These are phyloP conservation scores for Pyricularia pennisetigena DNA, from an alignment of 2,329 filamentous ascomycete genomes.

Conservation along the genomic window DNA sequence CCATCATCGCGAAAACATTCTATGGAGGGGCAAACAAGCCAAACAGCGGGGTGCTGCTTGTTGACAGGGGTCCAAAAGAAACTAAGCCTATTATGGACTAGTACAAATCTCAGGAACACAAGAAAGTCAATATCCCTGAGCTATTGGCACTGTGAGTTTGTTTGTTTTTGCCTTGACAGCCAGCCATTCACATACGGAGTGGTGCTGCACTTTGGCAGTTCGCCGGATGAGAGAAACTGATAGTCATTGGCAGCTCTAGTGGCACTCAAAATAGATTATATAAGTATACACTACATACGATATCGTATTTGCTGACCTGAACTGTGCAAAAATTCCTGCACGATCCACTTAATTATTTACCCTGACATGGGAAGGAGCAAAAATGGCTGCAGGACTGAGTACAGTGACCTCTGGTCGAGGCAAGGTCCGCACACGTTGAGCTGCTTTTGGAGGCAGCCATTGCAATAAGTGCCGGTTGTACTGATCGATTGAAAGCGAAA, in stretches of 20 bases:
- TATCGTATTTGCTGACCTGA: neutral
- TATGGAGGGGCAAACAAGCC: conserved; percentile 3
- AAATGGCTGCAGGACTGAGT: neutral
- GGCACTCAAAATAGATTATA: too few relatives aligned
- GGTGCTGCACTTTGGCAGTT: too few relatives aligned
- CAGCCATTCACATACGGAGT: too few relatives aligned
- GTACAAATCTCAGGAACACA: neutral
- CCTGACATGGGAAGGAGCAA: neutral
- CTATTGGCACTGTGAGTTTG: neutral
- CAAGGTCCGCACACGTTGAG: neutral
- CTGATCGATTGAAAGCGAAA: too few relatives aligned
- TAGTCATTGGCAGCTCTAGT: too few relatives aligned
- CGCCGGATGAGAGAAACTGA: too few relatives aligned
- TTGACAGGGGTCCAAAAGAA: neutral
- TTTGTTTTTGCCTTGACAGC: too few relatives aligned
- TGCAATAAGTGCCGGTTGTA: too few relatives aligned
- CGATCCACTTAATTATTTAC: too few relatives aligned
- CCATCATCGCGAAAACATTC: neutral
- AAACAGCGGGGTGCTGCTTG: conserved; percentile 4
- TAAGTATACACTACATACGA: too few relatives aligned
- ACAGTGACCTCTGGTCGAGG: neutral
- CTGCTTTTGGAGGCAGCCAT: too few relatives aligned
- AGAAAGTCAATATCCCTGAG: neutral
- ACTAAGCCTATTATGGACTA: neutral
- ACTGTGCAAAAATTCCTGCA: neutral